Evolutionary conservation across 371 early-diverging fungal genomes (phyloP), one percentile per base, ranked within the genome.

Genomic region (Batrachochytrium dendrobatidis): DNA sequence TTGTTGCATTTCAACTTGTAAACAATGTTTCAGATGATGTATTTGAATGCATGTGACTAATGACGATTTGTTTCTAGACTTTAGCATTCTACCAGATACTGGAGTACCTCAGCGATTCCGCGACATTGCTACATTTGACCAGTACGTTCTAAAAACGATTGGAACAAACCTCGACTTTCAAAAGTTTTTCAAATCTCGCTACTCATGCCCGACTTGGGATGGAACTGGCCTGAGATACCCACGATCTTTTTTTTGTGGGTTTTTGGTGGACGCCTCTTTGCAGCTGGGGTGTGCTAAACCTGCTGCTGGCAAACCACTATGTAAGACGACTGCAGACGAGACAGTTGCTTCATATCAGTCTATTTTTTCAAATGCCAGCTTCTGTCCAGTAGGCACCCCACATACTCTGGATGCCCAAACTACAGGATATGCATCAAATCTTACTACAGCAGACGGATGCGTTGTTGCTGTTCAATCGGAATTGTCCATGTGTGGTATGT

Each of bases 191-290:
- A 12, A n/a, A 12, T 15, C 39, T 12, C 39, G n/a, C 15, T 39
- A 39, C 39, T 39, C 39, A n/a, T 39, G 39, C 39, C 39, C 39
- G 15, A n/a, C 39, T n/a, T 39, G 39, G 39, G 39, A 39, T n/a
- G 39, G 39, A 12, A n/a, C 39, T n/a, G 39, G 39, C 39, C 39
- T 39, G 15, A 12, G 39, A 12, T 39, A 39, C 39, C 15, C 39
- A 12, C 39, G n/a, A n/a, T 39, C 39, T n/a, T 39, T 39, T 39
- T 12, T 39, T n/a, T 39, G 39, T n/a, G 39, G 39, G 15, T 39
- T n/a, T n/a, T 12, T 39, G 15, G n/a, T 39, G 15, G n/a, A n/a
- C n/a, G n/a, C n/a, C n/a, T n/a, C n/a, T n/a, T n/a, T n/a, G n/a
- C n/a, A 39, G 39, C n/a, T 39, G 12, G 39, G 39, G 15, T 39